Conservation (phyloP, 1,139 yeast genomes). For the Lodderomyces jiufengensis region DNA sequence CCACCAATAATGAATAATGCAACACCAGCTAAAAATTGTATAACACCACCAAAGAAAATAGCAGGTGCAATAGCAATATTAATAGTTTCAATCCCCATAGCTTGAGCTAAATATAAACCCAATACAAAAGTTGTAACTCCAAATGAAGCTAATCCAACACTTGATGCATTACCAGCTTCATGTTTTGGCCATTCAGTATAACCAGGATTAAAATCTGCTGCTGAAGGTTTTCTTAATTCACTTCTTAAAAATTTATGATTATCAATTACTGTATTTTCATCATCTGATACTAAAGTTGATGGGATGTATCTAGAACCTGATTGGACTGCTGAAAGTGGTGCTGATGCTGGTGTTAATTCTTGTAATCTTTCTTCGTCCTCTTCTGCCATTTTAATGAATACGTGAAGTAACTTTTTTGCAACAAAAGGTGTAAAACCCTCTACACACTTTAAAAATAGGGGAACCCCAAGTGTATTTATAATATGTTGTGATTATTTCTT, state of each 20-base stretch:
- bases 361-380: no score
- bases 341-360: no score
- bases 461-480: no score
- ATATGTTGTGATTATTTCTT: no score
- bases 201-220: slow-evolving; percentile 35
- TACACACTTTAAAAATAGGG: no score
- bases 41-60: slow-evolving; percentile 45
- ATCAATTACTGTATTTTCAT: slow-evolving; percentile 28
- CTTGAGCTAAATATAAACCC: slow-evolving; percentile 40
- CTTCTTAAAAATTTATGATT: slow-evolving; percentile 28
- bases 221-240: slow-evolving; percentile 26
- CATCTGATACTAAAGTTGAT: slow-evolving; percentile 10
- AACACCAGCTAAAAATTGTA: slow-evolving; percentile 47
- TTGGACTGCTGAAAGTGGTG: not conserved
- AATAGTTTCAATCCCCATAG: slow-evolving; percentile 36
- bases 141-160: slow-evolving; percentile 57
- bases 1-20: slow-evolving; percentile 43
- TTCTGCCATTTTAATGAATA: no score
- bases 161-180: slow-evolving; percentile 55
- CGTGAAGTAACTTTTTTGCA: no score
- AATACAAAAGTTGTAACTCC: slow-evolving; percentile 48
- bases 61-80: slow-evolving; percentile 42
- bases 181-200: slow-evolving; percentile 29
- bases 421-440: no score
- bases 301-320: slow-evolving; percentile 15